Evolutionary conservation across 2,329 filamentous ascomycete species (phyloP).

Genomic region (Colletotrichum neosansevieriae): DNA sequence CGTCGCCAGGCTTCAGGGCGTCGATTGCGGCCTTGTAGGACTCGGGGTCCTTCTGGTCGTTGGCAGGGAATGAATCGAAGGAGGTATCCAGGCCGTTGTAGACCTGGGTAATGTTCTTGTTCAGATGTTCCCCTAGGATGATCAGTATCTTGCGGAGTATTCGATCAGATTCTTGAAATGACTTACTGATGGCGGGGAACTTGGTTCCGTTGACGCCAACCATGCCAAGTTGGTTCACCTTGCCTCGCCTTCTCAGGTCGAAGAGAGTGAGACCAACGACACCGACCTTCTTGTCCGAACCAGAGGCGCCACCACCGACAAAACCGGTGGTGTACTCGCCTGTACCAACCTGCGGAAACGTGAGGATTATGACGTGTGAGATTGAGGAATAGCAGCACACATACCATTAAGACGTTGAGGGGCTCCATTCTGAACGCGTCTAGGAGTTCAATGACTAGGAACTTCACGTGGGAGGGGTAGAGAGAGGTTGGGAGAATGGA

Average conservation of each 20-base stretch:
- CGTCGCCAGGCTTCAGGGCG: slow-evolving; percentile 81
- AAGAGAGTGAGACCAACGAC: slow-evolving; percentile 92
- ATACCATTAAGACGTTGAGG: slow-evolving; percentile 77
- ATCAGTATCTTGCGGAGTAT: slow-evolving; percentile 15
- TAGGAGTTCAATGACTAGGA: slow-evolving; percentile 24
- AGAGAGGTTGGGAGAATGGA: slow-evolving; percentile 1
- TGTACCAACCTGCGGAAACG: slow-evolving; percentile 75
- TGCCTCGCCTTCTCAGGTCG: slow-evolving; percentile 87
- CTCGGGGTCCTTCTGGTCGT: slow-evolving; percentile 79
- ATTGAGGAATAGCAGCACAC: slow-evolving; percentile 41
- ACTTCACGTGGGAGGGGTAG: slow-evolving; percentile 2
- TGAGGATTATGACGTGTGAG: slow-evolving; percentile 39
- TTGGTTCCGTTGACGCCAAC: slow-evolving; percentile 90
- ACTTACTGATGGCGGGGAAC: slow-evolving; percentile 89
- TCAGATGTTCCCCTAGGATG: slow-evolving; percentile 77
- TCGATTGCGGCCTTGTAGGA: slow-evolving; percentile 93
- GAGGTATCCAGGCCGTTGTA: slow-evolving; percentile 92
- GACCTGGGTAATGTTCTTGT: slow-evolving; percentile 86
- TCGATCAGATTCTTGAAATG: not conserved
- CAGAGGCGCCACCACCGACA: slow-evolving; percentile 84
- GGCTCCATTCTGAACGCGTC: slow-evolving; percentile 61
- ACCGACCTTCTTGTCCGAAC: slow-evolving; percentile 95
- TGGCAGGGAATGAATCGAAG: slow-evolving; percentile 84
- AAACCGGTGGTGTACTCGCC: slow-evolving; percentile 98
- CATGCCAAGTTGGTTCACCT: slow-evolving; percentile 89